Evolutionary conservation across 169 alveolate species (phyloP), one percentile per base, ranked within the genome.

Genomic region (Eimeria brunetti): DNA sequence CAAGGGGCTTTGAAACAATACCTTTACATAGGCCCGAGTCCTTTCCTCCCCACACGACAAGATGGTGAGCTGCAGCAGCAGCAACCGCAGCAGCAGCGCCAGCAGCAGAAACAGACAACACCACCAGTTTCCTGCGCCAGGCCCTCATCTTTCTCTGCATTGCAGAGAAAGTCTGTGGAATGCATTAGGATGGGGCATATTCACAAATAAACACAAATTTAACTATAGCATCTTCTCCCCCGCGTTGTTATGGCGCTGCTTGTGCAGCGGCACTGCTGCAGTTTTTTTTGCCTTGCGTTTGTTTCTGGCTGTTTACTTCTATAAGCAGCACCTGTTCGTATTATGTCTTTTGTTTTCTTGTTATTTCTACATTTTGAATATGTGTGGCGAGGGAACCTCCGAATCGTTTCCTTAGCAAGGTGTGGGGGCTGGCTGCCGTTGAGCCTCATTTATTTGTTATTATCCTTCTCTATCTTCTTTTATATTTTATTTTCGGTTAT

Each of bases 1-100:
- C 22, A 44, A 78, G 88, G 88, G 88, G 33, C 56, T 0, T 24
- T 22, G 30, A 41, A 20, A 12, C 22, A 41, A 9, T 78, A 6
- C 36, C 69, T 78, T 0, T 24, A 78, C 62, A 22, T 78, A 64
- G 20, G 88, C 69, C 88, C n/a, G 88, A 46, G 67, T 51, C 69
- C 67, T 44, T 78, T 78, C 41, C 53, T 78, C 88, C 88, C 88
- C 88, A 78, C 88, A 78, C 84, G 62, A 46, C 88, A 78, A 78
- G 88, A 78, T 78, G 88, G 88, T 78, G 67, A 78, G 88, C 69
- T 20, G 62, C 78, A 27, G 18, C 38, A 14, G 30, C 62, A 44
- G 62, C 33, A 78, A 11, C 84, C n/a, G n/a, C n/a, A 24, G 80
- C 80, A 27, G 80, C 80, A 69, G 80, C 80, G 41, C 33, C 80